Conservation (phyloP, 164 flowering plant genomes). For the Magnolia changhungtana region DNA sequence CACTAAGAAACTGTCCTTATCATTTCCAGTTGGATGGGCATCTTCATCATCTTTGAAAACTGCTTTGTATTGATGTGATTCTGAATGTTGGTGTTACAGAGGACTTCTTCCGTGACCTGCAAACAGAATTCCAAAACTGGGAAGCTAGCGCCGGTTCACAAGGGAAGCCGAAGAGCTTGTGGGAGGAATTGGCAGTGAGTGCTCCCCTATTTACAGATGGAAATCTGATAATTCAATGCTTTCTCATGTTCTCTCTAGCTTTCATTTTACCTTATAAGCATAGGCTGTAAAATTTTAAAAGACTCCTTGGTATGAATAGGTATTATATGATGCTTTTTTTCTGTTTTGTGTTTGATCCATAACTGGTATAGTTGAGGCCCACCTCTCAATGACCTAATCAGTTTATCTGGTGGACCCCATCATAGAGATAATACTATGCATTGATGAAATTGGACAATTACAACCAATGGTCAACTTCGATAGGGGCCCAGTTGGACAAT, state of each 20-base stretch:
- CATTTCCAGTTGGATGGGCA: constrained; percentile 9
- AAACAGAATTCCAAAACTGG: constrained; percentile 83
- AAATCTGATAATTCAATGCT: not conserved
- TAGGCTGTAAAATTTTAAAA: not conserved
- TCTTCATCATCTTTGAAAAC: not conserved
- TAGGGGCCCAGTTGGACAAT: not conserved
- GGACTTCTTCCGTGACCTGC: constrained; percentile 84
- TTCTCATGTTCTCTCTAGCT: not conserved
- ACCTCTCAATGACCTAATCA: not conserved
- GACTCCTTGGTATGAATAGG: not conserved
- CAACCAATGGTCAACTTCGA: not conserved
- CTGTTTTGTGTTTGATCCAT: not conserved
- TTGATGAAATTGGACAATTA: not conserved
- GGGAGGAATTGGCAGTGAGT: constrained; percentile 94
- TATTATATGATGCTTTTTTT: not conserved
- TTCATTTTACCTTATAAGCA: not conserved
- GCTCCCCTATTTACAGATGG: not conserved
- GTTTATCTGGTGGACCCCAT: not conserved
- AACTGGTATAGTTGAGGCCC: not conserved
- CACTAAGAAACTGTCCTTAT: constrained; percentile 5
- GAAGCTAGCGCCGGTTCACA: constrained; percentile 68
- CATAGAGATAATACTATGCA: not conserved
- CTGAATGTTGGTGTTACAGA: constrained; percentile 38
- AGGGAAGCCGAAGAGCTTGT: constrained; percentile 84
- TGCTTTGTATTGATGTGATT: not conserved